phyloP scores from a whole-genome alignment of 2,329 filamentous ascomycete species.

The Alternaria incomplexa region DNA sequence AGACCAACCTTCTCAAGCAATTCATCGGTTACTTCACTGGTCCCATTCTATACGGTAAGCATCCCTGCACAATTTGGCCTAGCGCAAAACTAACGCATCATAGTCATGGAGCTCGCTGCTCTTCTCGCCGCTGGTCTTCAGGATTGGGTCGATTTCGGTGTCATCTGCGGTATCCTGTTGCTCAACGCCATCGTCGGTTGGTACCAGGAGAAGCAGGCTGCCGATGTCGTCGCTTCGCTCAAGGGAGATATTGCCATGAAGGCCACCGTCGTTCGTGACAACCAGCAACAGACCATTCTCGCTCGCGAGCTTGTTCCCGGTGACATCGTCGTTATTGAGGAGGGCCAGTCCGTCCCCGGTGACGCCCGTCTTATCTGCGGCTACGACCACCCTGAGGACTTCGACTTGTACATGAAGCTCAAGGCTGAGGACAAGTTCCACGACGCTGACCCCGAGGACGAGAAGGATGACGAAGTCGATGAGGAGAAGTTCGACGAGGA shows the following conservation, averaged over 20 bases:
- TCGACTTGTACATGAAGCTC: constrained; percentile 70
- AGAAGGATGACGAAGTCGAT: constrained; percentile 65
- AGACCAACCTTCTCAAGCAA: constrained; percentile 76
- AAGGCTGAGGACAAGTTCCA: constrained; percentile 58
- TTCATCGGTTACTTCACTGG: constrained; percentile 78
- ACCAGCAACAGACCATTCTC: constrained; percentile 71
- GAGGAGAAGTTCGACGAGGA: constrained; percentile 65
- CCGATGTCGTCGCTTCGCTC: constrained; percentile 68
- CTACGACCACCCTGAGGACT: constrained; percentile 71
- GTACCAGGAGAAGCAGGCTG: constrained; percentile 83
- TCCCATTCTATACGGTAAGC: constrained; percentile 77
- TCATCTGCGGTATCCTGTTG: constrained; percentile 76
- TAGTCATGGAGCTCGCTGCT: constrained; percentile 79
- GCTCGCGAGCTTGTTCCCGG: constrained; percentile 77
- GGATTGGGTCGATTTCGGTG: constrained; percentile 77
- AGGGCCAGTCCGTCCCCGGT: constrained; percentile 73
- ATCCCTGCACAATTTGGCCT: constrained; percentile 18
- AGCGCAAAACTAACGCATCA: constrained; percentile 14
- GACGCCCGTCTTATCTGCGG: constrained; percentile 76
- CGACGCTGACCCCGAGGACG: constrained; percentile 65
- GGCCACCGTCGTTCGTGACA: constrained; percentile 70
- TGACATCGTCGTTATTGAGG: constrained; percentile 76
- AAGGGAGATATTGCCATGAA: constrained; percentile 83
- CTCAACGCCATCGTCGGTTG: constrained; percentile 79
- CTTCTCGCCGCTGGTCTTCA: constrained; percentile 74